These are phyloP conservation scores for Prunus fruticosa DNA, from an alignment of 306 rosid species.

Conservation along the genomic window DNA sequence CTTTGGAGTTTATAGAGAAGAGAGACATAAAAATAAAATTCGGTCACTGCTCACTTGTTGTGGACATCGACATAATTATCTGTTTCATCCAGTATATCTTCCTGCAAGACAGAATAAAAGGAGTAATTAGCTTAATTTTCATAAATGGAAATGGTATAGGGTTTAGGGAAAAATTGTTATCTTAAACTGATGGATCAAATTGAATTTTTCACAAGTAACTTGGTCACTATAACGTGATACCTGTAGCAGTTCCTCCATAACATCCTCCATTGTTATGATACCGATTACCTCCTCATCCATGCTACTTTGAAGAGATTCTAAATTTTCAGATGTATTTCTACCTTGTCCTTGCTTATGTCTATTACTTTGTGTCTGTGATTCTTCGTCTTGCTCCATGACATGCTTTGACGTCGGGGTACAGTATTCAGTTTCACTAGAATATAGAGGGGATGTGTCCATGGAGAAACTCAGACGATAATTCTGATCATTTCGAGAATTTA, in stretches of 20 bases:
- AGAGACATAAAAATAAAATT: neutral
- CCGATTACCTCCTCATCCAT: constrained; percentile 63
- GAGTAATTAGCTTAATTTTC: neutral
- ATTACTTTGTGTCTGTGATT: constrained; percentile 12
- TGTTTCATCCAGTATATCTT: constrained; percentile 80
- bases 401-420: constrained; percentile 27
- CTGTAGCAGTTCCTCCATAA: constrained; percentile 81
- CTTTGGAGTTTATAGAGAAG: neutral
- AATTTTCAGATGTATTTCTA: constrained; percentile 23
- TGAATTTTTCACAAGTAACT: neutral
- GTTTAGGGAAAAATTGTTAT: too few relatives aligned
- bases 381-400: constrained; percentile 27
- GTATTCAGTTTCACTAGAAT: constrained; percentile 27
- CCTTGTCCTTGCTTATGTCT: constrained; percentile 12
- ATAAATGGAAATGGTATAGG: neutral
- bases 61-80: constrained; percentile 61
- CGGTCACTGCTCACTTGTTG: constrained; percentile 47
- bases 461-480: constrained; percentile 28
- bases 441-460: constrained; percentile 14
- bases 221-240: constrained; percentile 28
- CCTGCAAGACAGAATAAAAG: constrained; percentile 32
- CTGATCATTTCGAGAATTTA: constrained; percentile 9
- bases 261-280: constrained; percentile 85
- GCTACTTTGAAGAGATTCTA: constrained; percentile 32
- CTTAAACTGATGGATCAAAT: too few relatives aligned